Evolutionary conservation across 176 grass and related monocot genomes (phyloP).

Genomic region (Oryza brachyantha): DNA sequence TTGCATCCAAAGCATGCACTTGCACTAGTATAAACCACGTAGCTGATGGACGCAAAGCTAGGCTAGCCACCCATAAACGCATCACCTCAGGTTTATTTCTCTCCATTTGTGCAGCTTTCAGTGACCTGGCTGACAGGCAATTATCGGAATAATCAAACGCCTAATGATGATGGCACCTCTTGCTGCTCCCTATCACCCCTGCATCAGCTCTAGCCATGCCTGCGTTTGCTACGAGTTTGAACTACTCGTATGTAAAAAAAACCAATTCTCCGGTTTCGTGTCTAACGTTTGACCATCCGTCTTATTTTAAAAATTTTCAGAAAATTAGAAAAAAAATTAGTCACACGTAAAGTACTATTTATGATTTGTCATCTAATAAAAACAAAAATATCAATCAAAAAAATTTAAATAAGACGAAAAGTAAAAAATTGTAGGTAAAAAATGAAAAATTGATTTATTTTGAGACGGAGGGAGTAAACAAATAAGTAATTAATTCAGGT

Average conservation of each 20-base stretch:
- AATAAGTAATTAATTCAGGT: background rate
- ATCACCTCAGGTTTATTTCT: background rate
- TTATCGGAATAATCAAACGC: slow-evolving; percentile 23
- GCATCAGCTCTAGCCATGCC: background rate
- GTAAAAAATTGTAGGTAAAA: too few relatives aligned
- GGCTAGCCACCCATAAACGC: background rate
- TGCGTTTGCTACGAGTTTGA: background rate
- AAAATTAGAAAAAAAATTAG: too few relatives aligned
- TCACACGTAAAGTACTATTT: too few relatives aligned
- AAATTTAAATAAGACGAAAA: too few relatives aligned
- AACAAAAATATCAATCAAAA: too few relatives aligned
- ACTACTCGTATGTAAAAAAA: too few relatives aligned
- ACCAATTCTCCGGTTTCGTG: too few relatives aligned
- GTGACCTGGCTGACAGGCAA: slow-evolving; percentile 32
- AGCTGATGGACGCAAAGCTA: background rate
- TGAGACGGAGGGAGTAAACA: too few relatives aligned
- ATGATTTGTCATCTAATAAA: too few relatives aligned
- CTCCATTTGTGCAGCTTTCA: slow-evolving; percentile 25
- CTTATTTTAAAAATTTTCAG: too few relatives aligned
- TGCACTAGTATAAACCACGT: slow-evolving; percentile 3
- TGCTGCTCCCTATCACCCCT: slow-evolving; percentile 28
- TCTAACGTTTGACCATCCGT: too few relatives aligned
- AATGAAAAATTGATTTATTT: too few relatives aligned
- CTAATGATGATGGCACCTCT: slow-evolving; percentile 24
- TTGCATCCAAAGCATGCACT: background rate